A percentile compares a stretch with the other conserved stretches of the same genome.
Evolutionary conservation across 768 basidiomycete genomes (phyloP).

Genomic region (Trametes gibbosa): DNA sequence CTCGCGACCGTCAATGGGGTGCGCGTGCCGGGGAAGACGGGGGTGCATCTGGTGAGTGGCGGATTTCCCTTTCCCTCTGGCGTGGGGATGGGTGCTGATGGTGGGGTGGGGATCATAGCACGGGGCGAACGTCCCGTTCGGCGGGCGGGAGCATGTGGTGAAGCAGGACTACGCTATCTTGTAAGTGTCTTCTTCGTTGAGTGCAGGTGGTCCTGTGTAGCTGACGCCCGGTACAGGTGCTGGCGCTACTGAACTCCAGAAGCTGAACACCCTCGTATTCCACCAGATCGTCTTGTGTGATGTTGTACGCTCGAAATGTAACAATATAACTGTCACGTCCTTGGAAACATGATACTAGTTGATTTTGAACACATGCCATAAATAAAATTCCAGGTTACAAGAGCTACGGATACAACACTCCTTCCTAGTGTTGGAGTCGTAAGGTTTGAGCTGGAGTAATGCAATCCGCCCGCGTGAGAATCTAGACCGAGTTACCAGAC

Average conservation of each 20-base stretch:
- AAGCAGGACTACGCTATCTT: constrained; percentile 43
- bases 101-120: constrained; percentile 29
- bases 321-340: neutral
- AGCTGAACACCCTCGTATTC: no score
- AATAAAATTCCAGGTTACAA: no score
- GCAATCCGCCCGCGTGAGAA: neutral
- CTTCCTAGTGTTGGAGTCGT: no score
- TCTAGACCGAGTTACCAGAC: constrained; percentile 12
- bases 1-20: constrained; percentile 49
- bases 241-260: constrained; percentile 35
- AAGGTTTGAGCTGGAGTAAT: neutral
- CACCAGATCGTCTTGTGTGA: no score
- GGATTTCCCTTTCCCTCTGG: neutral
- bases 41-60: constrained; percentile 59
- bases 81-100: neutral
- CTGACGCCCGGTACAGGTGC: constrained; percentile 30
- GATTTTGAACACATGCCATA: no score
- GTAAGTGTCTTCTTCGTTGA: constrained; percentile 28
- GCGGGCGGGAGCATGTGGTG: constrained; percentile 36
- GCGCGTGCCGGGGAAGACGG: constrained; percentile 72
- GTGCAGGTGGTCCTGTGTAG: neutral
- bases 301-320: neutral
- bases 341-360: neutral
- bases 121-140: constrained; percentile 42
- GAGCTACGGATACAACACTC: no score